phyloP scores from a whole-genome alignment of 306 rosid species.

The Inga laurina region DNA sequence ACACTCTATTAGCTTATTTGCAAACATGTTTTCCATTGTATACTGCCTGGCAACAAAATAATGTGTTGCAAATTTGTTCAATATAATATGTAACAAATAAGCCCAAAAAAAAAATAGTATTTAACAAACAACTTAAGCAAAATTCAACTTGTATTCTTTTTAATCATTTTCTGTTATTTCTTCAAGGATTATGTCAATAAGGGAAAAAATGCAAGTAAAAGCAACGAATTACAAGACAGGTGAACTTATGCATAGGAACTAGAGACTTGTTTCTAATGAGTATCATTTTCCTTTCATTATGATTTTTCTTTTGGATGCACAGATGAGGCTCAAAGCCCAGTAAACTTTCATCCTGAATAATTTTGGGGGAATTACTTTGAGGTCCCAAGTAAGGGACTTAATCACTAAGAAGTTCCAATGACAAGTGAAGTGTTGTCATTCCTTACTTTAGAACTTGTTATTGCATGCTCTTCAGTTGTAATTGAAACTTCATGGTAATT shows the following conservation, averaged over 20 bases:
- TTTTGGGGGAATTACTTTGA: too few relatives aligned
- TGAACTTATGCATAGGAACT: conserved; percentile 2
- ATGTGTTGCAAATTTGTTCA: conserved; percentile 15
- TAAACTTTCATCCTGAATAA: not conserved
- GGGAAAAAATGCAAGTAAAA: not conserved
- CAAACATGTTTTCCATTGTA: conserved; percentile 77
- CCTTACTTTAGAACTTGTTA: too few relatives aligned
- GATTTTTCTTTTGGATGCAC: not conserved
- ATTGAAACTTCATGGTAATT: too few relatives aligned
- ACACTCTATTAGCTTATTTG: conserved; percentile 68
- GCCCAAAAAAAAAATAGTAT: not conserved
- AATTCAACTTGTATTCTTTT: not conserved
- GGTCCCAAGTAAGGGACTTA: too few relatives aligned
- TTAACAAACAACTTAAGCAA: conserved; percentile 22
- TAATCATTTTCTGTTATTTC: not conserved
- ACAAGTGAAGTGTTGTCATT: too few relatives aligned
- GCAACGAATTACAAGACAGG: conserved; percentile 3
- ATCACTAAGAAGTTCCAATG: too few relatives aligned
- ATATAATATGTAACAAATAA: not conserved
- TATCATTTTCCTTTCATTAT: not conserved
- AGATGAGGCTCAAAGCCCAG: not conserved
- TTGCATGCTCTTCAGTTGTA: too few relatives aligned
- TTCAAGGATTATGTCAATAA: not conserved
- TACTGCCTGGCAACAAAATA: conserved; percentile 57
- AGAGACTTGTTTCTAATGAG: not conserved